Evolutionary conservation across 106 monocot genomes (phyloP).

Genomic region (Posidonia australis): DNA sequence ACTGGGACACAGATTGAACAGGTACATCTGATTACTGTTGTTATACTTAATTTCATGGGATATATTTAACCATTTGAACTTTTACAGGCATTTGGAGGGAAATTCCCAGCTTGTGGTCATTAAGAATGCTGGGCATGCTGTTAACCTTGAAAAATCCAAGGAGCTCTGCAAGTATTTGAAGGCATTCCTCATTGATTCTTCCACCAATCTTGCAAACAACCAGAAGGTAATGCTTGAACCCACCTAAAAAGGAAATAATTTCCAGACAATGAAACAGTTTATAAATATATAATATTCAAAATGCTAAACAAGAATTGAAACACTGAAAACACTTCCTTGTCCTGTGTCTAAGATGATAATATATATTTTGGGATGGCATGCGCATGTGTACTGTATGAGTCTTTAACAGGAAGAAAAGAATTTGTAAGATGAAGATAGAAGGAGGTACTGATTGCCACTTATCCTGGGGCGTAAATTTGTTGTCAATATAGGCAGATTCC

Average conservation of each 20-base stretch:
- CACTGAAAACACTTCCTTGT: background rate
- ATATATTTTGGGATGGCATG: background rate
- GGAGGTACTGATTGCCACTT: background rate
- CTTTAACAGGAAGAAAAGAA: background rate
- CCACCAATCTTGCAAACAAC: conserved; percentile 5
- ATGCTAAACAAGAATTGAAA: background rate
- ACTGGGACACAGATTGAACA: conserved; percentile 54
- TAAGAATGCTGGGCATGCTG: conserved; percentile 77
- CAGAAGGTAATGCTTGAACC: conserved; percentile 17
- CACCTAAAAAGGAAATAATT: background rate
- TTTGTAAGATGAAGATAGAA: no score
- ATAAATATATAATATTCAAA: background rate
- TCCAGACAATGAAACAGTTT: no score
- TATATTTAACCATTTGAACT: conserved; percentile 1
- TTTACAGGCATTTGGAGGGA: conserved; percentile 66
- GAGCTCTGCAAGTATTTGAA: conserved; percentile 58
- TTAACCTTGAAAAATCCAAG: conserved; percentile 70
- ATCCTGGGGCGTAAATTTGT: background rate
- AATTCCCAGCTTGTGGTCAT: conserved; percentile 54
- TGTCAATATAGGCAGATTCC: background rate
- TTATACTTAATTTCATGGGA: background rate
- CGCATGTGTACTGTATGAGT: background rate
- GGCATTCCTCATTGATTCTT: conserved; percentile 32
- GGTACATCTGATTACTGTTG: conserved; percentile 12
- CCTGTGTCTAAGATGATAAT: background rate